Conservation (phyloP, 352 stramenopile species). For the Phytophthora rubi region DNA sequence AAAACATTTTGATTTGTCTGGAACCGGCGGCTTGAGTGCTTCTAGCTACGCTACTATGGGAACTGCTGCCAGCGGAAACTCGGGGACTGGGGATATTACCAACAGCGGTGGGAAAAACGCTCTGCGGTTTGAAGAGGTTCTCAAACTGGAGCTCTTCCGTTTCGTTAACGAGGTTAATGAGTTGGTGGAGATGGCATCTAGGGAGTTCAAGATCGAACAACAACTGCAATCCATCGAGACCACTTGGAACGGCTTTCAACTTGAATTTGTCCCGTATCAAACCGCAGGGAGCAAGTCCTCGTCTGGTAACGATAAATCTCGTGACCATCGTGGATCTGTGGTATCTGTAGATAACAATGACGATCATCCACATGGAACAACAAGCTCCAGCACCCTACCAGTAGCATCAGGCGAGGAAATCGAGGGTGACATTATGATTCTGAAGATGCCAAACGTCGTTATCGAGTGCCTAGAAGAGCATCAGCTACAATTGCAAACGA, state of each 20-base stretch:
- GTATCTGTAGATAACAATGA: constrained; percentile 2
- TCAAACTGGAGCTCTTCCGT: constrained; percentile 91
- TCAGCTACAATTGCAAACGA: constrained; percentile 95
- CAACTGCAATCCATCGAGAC: constrained; percentile 93
- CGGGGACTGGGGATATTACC: constrained; percentile 1
- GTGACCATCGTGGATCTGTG: constrained; percentile 4
- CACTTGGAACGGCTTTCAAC: constrained; percentile 90
- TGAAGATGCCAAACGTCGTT: constrained; percentile 92
- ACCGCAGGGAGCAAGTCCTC: constrained; percentile 42
- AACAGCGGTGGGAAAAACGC: constrained; percentile 28
- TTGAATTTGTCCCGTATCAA: constrained; percentile 94
- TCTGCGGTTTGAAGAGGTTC: constrained; percentile 92
- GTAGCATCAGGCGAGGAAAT: constrained; percentile 30
- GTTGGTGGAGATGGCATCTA: constrained; percentile 94
- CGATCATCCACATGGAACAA: not conserved
- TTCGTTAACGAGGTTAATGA: constrained; percentile 95
- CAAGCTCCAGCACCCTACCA: constrained; percentile 9
- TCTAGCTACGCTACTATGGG: constrained; percentile 28
- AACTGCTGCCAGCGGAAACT: constrained; percentile 6
- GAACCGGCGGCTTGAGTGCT: constrained; percentile 15
- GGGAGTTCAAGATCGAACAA: constrained; percentile 98
- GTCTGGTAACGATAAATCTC: constrained; percentile 4
- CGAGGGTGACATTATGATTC: constrained; percentile 88
- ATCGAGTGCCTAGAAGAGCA: constrained; percentile 95
- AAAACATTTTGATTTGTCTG: constrained; percentile 85